A percentile compares a stretch with the other conserved stretches of the same genome.
phyloP scores from a whole-genome alignment of 345 rosid genomes.

The Fremontodendron californicum region DNA sequence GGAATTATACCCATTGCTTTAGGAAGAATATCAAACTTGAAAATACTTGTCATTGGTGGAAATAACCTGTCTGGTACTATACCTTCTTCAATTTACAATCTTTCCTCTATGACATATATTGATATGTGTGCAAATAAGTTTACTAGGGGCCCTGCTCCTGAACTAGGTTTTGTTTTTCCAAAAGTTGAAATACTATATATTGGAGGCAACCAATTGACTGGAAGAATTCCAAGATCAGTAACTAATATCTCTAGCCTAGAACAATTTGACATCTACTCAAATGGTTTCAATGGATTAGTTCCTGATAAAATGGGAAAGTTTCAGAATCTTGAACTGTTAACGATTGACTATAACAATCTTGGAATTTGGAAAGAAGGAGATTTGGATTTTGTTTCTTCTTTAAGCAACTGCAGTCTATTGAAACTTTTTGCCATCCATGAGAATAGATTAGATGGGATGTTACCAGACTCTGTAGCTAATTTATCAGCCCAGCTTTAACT shows the following conservation, averaged over 20 bases:
- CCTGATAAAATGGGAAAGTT: slow-evolving; percentile 20
- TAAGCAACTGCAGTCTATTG: slow-evolving; percentile 8
- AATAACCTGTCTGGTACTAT: slow-evolving; percentile 16
- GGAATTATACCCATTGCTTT: not conserved
- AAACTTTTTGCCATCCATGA: not conserved
- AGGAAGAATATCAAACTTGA: not conserved
- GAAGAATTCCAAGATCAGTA: slow-evolving; percentile 25
- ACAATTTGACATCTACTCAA: not conserved
- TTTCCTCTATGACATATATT: not conserved
- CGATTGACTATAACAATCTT: not conserved
- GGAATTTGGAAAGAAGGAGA: slow-evolving; percentile 10
- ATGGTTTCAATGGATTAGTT: slow-evolving; percentile 16
- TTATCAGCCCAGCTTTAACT: not conserved
- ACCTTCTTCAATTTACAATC: slow-evolving; percentile 30
- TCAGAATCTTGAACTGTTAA: slow-evolving; percentile 4
- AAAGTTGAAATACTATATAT: not conserved
- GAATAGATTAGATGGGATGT: slow-evolving; percentile 7
- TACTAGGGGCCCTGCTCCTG: slow-evolving; percentile 9
- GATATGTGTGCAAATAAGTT: not conserved
- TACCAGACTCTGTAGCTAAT: slow-evolving; percentile 1
- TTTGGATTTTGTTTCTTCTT: slow-evolving; percentile 12
- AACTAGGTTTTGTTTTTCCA: slow-evolving; percentile 18
- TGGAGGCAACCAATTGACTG: slow-evolving; percentile 23
- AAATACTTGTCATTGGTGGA: not conserved
- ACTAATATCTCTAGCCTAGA: slow-evolving; percentile 29